Evolutionary conservation across 306 rosid species (phyloP).

Genomic region (Pterocarpus santalinus): DNA sequence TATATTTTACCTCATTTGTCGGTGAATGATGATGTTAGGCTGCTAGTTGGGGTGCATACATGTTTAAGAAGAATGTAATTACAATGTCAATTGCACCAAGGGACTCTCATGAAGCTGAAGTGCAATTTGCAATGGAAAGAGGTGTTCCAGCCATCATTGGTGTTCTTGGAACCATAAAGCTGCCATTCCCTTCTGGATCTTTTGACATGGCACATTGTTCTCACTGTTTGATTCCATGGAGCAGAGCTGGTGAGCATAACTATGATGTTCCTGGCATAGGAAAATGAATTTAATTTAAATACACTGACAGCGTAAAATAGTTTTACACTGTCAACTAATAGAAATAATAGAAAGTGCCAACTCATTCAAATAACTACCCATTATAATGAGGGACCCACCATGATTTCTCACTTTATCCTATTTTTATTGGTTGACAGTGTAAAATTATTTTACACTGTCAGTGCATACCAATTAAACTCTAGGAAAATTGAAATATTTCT

Average conservation of each 20-base stretch:
- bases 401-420: too few species aligned
- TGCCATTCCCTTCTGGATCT: constrained; percentile 80
- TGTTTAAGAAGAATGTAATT: constrained; percentile 71
- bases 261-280: neutral
- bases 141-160: constrained; percentile 89
- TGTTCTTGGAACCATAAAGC: constrained; percentile 81
- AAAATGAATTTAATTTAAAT: too few species aligned
- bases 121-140: constrained; percentile 91
- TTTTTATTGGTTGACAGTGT: too few species aligned
- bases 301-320: too few species aligned
- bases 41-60: constrained; percentile 87
- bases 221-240: constrained; percentile 86
- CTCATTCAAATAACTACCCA: too few species aligned
- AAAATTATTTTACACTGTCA: too few species aligned
- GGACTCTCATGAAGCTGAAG: constrained; percentile 82
- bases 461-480: too few species aligned
- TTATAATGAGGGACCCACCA: too few species aligned
- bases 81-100: constrained; percentile 83
- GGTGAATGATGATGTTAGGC: constrained; percentile 53
- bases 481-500: too few species aligned
- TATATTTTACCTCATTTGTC: too few species aligned
- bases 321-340: too few species aligned
- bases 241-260: constrained; percentile 67
- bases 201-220: constrained; percentile 97
- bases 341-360: too few species aligned